Conservation (phyloP, 192 early-diverging fungal species). For the Mortierella alpina region DNA sequence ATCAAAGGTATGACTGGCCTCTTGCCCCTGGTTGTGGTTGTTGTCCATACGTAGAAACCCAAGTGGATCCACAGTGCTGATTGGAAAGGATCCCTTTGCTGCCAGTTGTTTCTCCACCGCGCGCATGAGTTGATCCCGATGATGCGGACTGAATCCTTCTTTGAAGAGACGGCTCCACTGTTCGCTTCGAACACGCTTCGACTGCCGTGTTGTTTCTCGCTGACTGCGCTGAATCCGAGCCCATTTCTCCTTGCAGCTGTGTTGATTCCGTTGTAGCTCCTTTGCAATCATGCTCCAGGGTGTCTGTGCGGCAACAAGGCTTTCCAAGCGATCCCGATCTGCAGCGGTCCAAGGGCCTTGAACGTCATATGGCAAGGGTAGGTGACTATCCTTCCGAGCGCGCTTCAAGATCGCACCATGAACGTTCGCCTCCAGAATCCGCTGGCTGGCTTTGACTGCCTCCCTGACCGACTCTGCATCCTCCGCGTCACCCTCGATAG, state of each 20-base stretch:
- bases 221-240: slow-evolving; percentile 19
- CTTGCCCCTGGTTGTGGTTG: background rate
- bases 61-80: background rate
- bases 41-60: background rate
- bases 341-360: slow-evolving; percentile 39
- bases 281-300: slow-evolving; percentile 27
- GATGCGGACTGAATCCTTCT: slow-evolving; percentile 30
- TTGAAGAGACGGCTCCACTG: slow-evolving; percentile 21
- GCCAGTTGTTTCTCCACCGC: slow-evolving; percentile 32
- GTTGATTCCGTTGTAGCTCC: slow-evolving; percentile 31
- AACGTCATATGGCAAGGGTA: slow-evolving; percentile 10
- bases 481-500: slow-evolving; percentile 17
- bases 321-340: slow-evolving; percentile 29
- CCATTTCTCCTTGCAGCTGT: slow-evolving; percentile 48
- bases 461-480: slow-evolving; percentile 1
- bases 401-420: background rate
- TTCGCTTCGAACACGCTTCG: slow-evolving; percentile 7
- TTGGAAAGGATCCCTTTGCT: background rate
- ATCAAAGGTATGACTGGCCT: background rate
- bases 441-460: background rate
- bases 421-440: background rate
- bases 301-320: background rate
- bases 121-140: slow-evolving; percentile 15
- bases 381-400: background rate
- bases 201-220: background rate